These are phyloP conservation scores for Penicillium fuscoglaucum DNA, from an alignment of 2,329 filamentous ascomycete genomes.

Conservation along the genomic window DNA sequence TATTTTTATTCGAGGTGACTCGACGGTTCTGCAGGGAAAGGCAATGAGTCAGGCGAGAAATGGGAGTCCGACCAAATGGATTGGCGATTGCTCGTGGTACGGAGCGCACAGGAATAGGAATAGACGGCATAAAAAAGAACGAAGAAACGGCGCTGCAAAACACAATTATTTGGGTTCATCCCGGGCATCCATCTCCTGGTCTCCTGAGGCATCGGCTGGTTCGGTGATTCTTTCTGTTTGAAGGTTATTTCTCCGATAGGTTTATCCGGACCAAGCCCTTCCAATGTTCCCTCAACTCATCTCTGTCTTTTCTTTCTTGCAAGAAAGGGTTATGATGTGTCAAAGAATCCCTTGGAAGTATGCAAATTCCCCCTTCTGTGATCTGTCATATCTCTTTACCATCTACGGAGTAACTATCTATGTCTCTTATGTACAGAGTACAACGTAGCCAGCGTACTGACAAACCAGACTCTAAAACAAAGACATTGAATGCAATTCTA, in stretches of 20 bases:
- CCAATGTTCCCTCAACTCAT: not conserved
- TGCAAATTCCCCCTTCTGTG: not conserved
- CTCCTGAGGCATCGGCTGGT: conserved; percentile 12
- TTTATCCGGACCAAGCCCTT: conserved; percentile 16
- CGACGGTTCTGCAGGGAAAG: conserved; percentile 20
- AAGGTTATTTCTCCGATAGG: conserved; percentile 14
- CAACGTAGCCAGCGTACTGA: not conserved
- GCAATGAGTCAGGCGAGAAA: conserved; percentile 22
- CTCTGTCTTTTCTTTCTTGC: not conserved
- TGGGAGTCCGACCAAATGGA: conserved; percentile 15
- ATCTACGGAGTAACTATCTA: not conserved
- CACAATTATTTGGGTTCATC: conserved; percentile 3
- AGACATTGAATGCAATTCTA: not conserved
- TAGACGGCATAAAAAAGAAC: conserved; percentile 36
- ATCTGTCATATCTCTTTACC: not conserved
- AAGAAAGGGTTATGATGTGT: not conserved
- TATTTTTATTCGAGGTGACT: conserved; percentile 30
- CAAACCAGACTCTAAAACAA: not conserved
- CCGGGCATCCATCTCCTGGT: not conserved
- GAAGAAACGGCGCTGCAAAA: conserved; percentile 18
- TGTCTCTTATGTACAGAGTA: not conserved
- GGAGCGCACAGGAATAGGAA: conserved; percentile 28
- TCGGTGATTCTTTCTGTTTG: conserved; percentile 21
- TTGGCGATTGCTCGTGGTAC: conserved; percentile 33
- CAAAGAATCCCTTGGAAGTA: not conserved